These are phyloP conservation scores for Ascochyta clinopodiicola DNA, from an alignment of 2,329 filamentous ascomycete genomes.

Conservation along the genomic window DNA sequence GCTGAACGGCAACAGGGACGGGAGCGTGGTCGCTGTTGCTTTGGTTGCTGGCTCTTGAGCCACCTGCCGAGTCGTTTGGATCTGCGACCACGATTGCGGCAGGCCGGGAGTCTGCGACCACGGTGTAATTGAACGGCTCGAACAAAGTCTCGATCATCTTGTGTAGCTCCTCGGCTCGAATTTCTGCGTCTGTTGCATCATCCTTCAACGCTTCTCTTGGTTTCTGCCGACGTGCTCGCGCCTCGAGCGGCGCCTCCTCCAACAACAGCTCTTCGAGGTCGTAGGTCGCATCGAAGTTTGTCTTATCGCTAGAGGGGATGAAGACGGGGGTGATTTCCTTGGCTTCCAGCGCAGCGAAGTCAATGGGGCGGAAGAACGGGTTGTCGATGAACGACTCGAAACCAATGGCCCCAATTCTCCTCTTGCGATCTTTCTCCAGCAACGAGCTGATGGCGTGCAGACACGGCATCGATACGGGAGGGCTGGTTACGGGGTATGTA, in stretches of 20 bases:
- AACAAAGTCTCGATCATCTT: conserved; percentile 94
- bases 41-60: conserved; percentile 45
- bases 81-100: conserved; percentile 37
- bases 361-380: conserved; percentile 85
- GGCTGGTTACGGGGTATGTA: conserved; percentile 89
- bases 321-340: conserved; percentile 94
- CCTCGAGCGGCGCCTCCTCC: conserved; percentile 94
- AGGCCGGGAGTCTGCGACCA: conserved; percentile 75
- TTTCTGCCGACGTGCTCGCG: conserved; percentile 89
- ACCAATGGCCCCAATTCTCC: conserved; percentile 79
- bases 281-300: conserved; percentile 98
- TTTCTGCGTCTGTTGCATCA: conserved; percentile 93
- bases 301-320: conserved; percentile 93
- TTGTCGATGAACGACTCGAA: conserved; percentile 88
- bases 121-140: conserved; percentile 92
- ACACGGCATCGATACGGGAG: conserved; percentile 86
- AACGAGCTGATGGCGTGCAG: conserved; percentile 86
- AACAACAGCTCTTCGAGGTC: conserved; percentile 92
- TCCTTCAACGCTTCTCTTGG: conserved; percentile 90
- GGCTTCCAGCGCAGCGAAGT: conserved; percentile 82
- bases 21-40: conserved; percentile 43
- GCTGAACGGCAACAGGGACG: conserved; percentile 39
- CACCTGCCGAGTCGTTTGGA: conserved; percentile 36
- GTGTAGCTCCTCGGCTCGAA: conserved; percentile 91
- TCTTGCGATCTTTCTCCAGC: conserved; percentile 78